These are phyloP conservation scores for Kodamaea suecica DNA, from an alignment of 1,139 yeast genomes.

Conservation along the genomic window DNA sequence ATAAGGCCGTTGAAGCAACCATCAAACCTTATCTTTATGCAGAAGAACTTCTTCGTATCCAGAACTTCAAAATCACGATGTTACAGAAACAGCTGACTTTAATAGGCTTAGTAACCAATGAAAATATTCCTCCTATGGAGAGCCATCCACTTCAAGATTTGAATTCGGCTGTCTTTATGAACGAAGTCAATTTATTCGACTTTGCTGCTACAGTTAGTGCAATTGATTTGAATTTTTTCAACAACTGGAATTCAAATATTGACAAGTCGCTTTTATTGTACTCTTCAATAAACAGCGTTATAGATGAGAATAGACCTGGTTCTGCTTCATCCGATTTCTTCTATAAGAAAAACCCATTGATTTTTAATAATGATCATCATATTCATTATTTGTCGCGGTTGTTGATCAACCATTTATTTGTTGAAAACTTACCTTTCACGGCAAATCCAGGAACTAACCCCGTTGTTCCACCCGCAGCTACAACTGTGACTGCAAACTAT, in stretches of 20 bases:
- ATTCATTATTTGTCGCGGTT: slow-evolving; percentile 76
- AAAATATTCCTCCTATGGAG: slow-evolving; percentile 10
- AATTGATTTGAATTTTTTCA: slow-evolving; percentile 55
- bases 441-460: slow-evolving; percentile 2
- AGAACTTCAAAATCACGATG: slow-evolving; percentile 32
- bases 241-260: slow-evolving; percentile 70
- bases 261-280: slow-evolving; percentile 42
- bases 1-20: neutral
- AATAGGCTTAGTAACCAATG: slow-evolving; percentile 27
- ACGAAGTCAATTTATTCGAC: slow-evolving; percentile 42
- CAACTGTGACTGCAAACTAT: neutral
- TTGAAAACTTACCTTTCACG: slow-evolving; percentile 29
- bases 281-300: slow-evolving; percentile 24
- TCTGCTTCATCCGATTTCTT: slow-evolving; percentile 25
- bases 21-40: neutral
- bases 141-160: slow-evolving; percentile 32
- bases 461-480: neutral
- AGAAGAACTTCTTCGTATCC: slow-evolving; percentile 12
- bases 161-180: slow-evolving; percentile 36
- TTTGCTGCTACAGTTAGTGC: slow-evolving; percentile 56
- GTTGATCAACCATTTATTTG: slow-evolving; percentile 67
- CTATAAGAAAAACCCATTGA: slow-evolving; percentile 45
- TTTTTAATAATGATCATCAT: slow-evolving; percentile 65
- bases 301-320: slow-evolving; percentile 8
- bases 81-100: slow-evolving; percentile 35